Conservation (phyloP, 73 alveolate genomes). For the Uronychia binucleata region DNA sequence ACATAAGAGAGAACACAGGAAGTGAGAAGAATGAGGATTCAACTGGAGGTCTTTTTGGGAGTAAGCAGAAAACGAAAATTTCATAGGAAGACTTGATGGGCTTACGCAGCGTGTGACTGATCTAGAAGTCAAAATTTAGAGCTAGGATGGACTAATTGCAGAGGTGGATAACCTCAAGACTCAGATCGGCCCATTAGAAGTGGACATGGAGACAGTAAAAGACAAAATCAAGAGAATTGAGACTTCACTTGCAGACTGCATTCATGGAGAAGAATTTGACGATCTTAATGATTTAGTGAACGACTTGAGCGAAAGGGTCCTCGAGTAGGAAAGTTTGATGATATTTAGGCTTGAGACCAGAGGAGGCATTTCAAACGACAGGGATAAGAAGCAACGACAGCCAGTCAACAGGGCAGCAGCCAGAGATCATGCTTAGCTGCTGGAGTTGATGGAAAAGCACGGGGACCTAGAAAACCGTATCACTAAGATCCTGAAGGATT, state of each 20-base stretch:
- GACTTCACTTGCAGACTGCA: background rate
- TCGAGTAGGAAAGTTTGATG: background rate
- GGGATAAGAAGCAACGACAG: background rate
- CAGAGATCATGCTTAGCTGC: background rate
- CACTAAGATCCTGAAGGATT: constrained; percentile 6
- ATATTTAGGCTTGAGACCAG: background rate
- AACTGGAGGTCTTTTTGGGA: background rate
- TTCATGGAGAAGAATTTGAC: background rate
- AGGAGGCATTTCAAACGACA: background rate
- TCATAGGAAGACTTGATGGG: background rate
- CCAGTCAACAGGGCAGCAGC: background rate
- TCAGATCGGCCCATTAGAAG: background rate
- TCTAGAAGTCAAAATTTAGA: background rate
- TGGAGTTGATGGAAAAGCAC: constrained; percentile 8
- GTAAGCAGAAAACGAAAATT: background rate
- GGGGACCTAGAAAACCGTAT: constrained; percentile 25
- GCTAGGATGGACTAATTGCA: background rate
- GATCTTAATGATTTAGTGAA: background rate
- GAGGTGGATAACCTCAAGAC: background rate
- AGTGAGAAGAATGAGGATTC: background rate
- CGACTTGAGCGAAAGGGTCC: background rate
- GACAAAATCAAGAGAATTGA: background rate
- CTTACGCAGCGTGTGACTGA: background rate
- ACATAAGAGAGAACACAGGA: background rate
- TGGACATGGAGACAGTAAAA: background rate